Base-by-base conservation (phyloP, 345 rosid species). In the Turnera subulata region DNA sequence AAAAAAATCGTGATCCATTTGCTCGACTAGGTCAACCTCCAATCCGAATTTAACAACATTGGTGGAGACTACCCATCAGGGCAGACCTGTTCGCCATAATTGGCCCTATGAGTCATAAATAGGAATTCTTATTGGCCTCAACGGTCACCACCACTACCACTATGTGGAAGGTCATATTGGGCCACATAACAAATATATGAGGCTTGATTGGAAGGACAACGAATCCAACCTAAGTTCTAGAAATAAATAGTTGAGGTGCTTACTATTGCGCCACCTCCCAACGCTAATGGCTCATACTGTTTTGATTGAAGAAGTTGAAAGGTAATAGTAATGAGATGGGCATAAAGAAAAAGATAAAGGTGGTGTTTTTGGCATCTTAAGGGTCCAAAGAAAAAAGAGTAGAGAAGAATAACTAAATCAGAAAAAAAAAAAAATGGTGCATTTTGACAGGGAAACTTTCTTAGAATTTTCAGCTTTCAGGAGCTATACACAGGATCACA, bases 181-280 rank as follows among this genome's bases (percentile, higher is more conserved):
- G n/a, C n/a, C n/a, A n/a, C n/a, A n/a, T n/a, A n/a, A n/a, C n/a
- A n/a, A 18, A 22, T 58, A 18, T 21, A 49, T 46, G 45, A 42
- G 24, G 62, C 26, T 55, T 62, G 38, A 35, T 50, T 43, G 26
- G 59, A 21, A 47, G 50, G 52, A 32, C 74, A 60, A 35, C 6
- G 39, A 35, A 35, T 37, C 8, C 8, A 37, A 37, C 40, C 40
- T 37, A 7, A 37, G 8, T 37, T 9, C 8, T 13, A 37, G 13
- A 37, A 37, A 7, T 37, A 35, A 35, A 35, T 35, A 35, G 6
- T 35, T 6, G 6, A 35, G 39, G 11, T 35, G 39, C 39, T 35
- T 11, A 5, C 39, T 35, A 6, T 35, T 5, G 6, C 39, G 6
- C 39, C 11, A 11, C 6, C 6, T 35, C 6, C 6, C 39, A 6